Percentiles rank a stretch among this genome's conserved stretches.
phyloP scores from a whole-genome alignment of 2,329 filamentous ascomycete genomes.

The Colletotrichum tropicale region DNA sequence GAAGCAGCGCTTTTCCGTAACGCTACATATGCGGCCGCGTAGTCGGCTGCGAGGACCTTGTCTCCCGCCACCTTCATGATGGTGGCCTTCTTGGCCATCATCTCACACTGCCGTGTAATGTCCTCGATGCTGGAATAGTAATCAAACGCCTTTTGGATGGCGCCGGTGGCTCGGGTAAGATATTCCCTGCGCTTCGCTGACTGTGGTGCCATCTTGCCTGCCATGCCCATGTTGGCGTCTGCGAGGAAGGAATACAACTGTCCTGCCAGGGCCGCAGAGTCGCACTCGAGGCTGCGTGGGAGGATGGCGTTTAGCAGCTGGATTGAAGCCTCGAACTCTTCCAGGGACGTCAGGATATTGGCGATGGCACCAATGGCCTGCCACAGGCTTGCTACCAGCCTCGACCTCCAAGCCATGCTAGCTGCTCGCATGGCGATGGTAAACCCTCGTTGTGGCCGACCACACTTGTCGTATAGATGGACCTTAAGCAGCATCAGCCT shows the following conservation, averaged over 20 bases:
- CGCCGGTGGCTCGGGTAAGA: slow-evolving; percentile 61
- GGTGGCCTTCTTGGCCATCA: slow-evolving; percentile 81
- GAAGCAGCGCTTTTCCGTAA: slow-evolving; percentile 44
- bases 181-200: slow-evolving; percentile 57
- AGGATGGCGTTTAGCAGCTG: slow-evolving; percentile 71
- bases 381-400: slow-evolving; percentile 74
- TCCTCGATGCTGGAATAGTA: slow-evolving; percentile 73
- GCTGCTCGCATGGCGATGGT: slow-evolving; percentile 78
- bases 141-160: slow-evolving; percentile 66
- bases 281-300: slow-evolving; percentile 77
- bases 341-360: slow-evolving; percentile 70
- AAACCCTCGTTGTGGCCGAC: slow-evolving; percentile 76
- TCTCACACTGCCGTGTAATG: slow-evolving; percentile 73
- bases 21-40: slow-evolving; percentile 68
- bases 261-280: slow-evolving; percentile 66
- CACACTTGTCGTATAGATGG: slow-evolving; percentile 69
- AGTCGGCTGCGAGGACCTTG: slow-evolving; percentile 66
- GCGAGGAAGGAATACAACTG: slow-evolving; percentile 72
- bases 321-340: slow-evolving; percentile 71
- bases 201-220: slow-evolving; percentile 54
- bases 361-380: slow-evolving; percentile 71
- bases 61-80: slow-evolving; percentile 76
- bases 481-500: slow-evolving; percentile 77
- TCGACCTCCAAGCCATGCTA: slow-evolving; percentile 72
- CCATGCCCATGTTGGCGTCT: slow-evolving; percentile 80